A percentile compares a stretch with the other conserved stretches of the same genome.
These are phyloP conservation scores for Metarhizium anisopliae DNA, from an alignment of 2,329 filamentous ascomycete species.

Conservation along the genomic window DNA sequence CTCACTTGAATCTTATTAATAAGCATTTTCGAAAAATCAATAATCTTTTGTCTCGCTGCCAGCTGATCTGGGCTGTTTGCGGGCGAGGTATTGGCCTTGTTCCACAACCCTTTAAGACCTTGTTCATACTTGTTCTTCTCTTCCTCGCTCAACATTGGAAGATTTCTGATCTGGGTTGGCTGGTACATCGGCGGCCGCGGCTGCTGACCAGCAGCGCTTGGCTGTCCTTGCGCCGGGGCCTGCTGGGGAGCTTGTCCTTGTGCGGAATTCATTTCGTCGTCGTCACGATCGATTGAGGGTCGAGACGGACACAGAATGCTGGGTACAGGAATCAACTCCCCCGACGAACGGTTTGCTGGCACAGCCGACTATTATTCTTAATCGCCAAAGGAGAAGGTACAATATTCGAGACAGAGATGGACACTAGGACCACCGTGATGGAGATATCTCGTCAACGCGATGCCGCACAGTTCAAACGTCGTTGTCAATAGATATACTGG, in stretches of 20 bases:
- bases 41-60: constrained; percentile 46
- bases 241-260: constrained; percentile 14
- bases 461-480: neutral
- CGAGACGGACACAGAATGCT: neutral
- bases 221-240: constrained; percentile 14
- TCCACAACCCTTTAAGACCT: constrained; percentile 46
- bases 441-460: neutral
- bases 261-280: constrained; percentile 15
- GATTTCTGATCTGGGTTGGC: constrained; percentile 41
- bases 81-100: constrained; percentile 37
- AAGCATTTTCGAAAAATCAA: constrained; percentile 52
- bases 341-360: neutral
- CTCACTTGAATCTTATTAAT: constrained; percentile 39
- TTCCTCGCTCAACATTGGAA: constrained; percentile 40
- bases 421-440: neutral
- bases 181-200: constrained; percentile 34
- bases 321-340: neutral
- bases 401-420: neutral
- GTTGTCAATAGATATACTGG: neutral
- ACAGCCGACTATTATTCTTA: neutral
- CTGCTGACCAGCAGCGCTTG: constrained; percentile 15
- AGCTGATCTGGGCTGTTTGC: constrained; percentile 39
- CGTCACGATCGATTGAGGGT: neutral
- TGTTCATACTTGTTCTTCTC: constrained; percentile 52
- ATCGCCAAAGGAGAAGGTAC: neutral